Evolutionary conservation across 2,329 filamentous ascomycete species (phyloP), one percentile per base, ranked within the genome.

Genomic region (Neonectria magnoliae): DNA sequence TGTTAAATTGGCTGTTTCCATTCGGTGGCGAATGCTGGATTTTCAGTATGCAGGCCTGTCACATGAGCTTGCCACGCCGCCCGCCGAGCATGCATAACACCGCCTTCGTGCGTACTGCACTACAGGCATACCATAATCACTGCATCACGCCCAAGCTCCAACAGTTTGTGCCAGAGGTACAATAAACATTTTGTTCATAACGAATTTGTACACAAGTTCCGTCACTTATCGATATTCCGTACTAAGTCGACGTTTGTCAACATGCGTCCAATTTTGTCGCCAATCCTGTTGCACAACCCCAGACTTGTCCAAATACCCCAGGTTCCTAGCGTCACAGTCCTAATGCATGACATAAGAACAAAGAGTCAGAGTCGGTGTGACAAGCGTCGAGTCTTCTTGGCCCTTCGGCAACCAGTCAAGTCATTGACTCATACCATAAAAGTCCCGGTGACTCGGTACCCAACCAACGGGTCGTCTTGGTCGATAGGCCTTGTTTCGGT

Each of bases 31-130:
- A 62, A 45, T 10, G n/a, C 14, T 13, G 6, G 11, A 27, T 57
- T 38, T 52, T 52, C 45, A 22, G n/a, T 18, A 25, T 44, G 45
- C 52, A 36, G 16, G 22, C 25, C 27, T 38, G 53, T 62, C 70
- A 72, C 68, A 59, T 51, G 57, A 68, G 57, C 50, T 56, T 33
- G n/a, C 65, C 66, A 60, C 57, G 44, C 55, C 60, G 68, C 20
- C 36, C 13, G 14, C 29, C 4, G 29, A 7, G 33, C 8, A 55
- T 31, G 16, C n/a, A 42, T 11, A 42, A 9, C 38, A 42, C 38
- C 16, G 4, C 38, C 8, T 9, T 6, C n/a, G 8, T 42, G 38
- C 38, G n/a, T 42, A 42, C 38, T 42, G n/a, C n/a, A 10, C 9
- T 42, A 2, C 38, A 41, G 38, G n/a, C n/a, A 25, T 25, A 25